Conservation (phyloP, 176 grass and related monocot genomes). For the Aegilops speltoides region DNA sequence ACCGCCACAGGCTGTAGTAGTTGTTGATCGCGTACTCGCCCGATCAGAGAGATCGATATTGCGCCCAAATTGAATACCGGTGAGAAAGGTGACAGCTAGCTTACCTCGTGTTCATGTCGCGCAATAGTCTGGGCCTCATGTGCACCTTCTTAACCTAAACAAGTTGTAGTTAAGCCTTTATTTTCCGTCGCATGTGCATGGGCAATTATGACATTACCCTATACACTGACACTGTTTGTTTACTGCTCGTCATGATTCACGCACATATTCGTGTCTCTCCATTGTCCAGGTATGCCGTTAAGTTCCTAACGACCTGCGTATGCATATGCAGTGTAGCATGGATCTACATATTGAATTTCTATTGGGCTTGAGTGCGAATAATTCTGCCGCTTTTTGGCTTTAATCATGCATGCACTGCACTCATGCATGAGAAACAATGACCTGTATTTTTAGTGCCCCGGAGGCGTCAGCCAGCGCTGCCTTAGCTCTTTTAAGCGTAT, state of each 20-base stretch:
- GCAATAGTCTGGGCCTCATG: constrained; percentile 14
- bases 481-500: background rate
- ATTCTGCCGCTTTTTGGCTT: constrained; percentile 10
- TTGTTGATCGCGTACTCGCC: background rate
- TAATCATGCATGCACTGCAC: constrained; percentile 40
- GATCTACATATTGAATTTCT: background rate
- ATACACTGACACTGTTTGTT: background rate
- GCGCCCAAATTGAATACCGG: background rate
- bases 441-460: constrained; percentile 30
- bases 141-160: background rate
- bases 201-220: background rate
- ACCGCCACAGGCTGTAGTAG: background rate
- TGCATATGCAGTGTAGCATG: constrained; percentile 1
- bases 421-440: constrained; percentile 24
- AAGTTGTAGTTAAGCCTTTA: background rate
- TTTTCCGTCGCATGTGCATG: constrained; percentile 29
- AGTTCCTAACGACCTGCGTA: constrained; percentile 4
- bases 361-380: background rate
- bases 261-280: constrained; percentile 16
- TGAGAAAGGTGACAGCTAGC: background rate
- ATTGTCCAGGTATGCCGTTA: constrained; percentile 3
- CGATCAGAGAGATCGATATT: background rate
- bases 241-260: constrained; percentile 11
- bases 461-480: constrained; percentile 24
- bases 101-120: constrained; percentile 15